Evolutionary conservation across 768 basidiomycete genomes (phyloP), one percentile per base, ranked within the genome.

Genomic region (Lactifluus pinguis): DNA sequence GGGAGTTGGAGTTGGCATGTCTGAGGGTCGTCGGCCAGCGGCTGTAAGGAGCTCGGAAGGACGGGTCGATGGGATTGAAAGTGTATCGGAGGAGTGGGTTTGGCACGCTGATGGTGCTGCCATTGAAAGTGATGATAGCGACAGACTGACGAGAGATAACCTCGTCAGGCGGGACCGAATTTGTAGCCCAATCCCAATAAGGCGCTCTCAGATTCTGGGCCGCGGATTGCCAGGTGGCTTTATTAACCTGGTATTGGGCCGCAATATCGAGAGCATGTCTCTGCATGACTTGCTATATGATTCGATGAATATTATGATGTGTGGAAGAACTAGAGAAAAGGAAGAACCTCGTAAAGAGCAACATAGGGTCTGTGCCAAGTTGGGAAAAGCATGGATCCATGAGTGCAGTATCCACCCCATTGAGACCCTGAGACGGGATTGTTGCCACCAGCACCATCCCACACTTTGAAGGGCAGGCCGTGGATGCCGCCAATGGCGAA

Each of bases 341-440:
- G 19, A 61, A 72, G 10, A 47, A 81, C 81, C 74, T 84, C 81
- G 59, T 75, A 76, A 1, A 82, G 68, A 38, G 76, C 67, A 29
- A 83, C 68, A 62, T 83, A 83, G 3, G 80, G 79, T 53, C 82
- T 69, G 63, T 84, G 81, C 78, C 79, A 83, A 5, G 78, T 80
- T 8, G 80, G 80, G 73, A 82, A 82, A 10, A 82, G 70, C 9
- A 77, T 72, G 1, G 76, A 77, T 15, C 78, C 78, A 67, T 84
- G 83, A 19, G 75, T 76, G 66, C 81, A 83, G 64, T 83, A 83
- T 4, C 81, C 82, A 17, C 72, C 70, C 72, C 72, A 76, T 6
- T 61, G 60, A 8, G 68, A 62, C 0, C 62, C 59, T 15, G 67
- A 50, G 13, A 66, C 69, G 1, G 74, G 68, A 32, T 68, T 21